These are phyloP conservation scores for Phytophthora pinifolia DNA, from an alignment of 352 stramenopile genomes.

Conservation along the genomic window DNA sequence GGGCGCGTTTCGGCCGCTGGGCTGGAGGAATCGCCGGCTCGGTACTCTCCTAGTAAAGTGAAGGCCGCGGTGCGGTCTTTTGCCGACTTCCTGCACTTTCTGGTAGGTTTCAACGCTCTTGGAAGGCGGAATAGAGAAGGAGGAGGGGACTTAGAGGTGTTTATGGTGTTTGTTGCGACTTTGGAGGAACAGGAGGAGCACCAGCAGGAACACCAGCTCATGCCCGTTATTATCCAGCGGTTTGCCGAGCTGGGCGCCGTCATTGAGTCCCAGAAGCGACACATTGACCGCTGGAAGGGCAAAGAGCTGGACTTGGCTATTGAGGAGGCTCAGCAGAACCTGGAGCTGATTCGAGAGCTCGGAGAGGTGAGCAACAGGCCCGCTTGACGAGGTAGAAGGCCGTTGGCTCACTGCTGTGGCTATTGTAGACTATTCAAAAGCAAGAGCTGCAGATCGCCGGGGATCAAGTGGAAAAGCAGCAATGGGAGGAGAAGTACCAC, in stretches of 20 bases:
- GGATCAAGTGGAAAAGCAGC: constrained; percentile 62
- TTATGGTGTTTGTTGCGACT: constrained; percentile 28
- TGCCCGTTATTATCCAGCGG: constrained; percentile 76
- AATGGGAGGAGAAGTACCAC: constrained; percentile 80
- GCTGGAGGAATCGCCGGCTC: constrained; percentile 52
- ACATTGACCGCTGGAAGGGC: constrained; percentile 85
- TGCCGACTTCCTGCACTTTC: constrained; percentile 79
- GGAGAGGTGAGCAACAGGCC: constrained; percentile 33
- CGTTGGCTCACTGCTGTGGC: neutral
- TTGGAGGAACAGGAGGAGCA: constrained; percentile 83
- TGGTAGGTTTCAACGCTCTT: constrained; percentile 41
- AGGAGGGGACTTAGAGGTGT: constrained; percentile 38
- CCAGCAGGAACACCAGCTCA: constrained; percentile 65
- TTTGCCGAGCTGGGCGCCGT: constrained; percentile 77
- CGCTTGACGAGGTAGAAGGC: neutral
- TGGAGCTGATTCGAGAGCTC: constrained; percentile 60
- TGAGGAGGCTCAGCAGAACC: constrained; percentile 62
- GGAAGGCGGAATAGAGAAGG: neutral
- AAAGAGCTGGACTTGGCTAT: constrained; percentile 82
- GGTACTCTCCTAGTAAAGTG: constrained; percentile 73
- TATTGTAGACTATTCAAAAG: constrained; percentile 51
- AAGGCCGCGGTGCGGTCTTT: constrained; percentile 82
- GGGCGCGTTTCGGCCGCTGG: constrained; percentile 24
- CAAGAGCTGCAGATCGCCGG: constrained; percentile 58
- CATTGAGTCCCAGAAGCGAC: constrained; percentile 85